Conservation (phyloP, 176 grass and related monocot genomes). For the Ampelocalamus luodianensis region DNA sequence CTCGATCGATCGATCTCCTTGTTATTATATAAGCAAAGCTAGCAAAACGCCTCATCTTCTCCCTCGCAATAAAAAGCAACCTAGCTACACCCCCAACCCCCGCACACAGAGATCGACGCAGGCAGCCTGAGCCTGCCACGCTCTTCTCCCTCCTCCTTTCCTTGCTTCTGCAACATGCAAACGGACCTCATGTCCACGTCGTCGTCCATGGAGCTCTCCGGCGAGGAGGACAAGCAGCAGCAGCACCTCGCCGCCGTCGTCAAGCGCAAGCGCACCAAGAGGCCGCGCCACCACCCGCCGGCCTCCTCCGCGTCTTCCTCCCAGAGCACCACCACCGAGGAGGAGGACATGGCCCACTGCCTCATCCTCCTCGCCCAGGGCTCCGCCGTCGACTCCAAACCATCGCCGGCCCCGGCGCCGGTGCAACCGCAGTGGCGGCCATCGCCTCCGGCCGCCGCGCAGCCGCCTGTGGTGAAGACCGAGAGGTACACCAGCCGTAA, state of each 20-base stretch:
- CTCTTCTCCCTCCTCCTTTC: slow-evolving; percentile 29
- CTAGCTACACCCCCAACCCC: not conserved
- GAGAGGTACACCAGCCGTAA: slow-evolving; percentile 55
- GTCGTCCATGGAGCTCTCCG: slow-evolving; percentile 44
- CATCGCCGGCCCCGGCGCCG: not conserved
- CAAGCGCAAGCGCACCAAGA: slow-evolving; percentile 70
- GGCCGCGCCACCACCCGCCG: slow-evolving; percentile 44
- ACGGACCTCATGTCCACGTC: not conserved
- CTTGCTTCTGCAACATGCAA: slow-evolving; percentile 37
- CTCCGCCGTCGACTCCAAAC: slow-evolving; percentile 35
- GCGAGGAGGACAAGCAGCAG: slow-evolving; percentile 33
- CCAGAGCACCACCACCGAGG: slow-evolving; percentile 69
- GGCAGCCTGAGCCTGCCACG: not conserved
- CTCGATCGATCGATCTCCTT: not conserved
- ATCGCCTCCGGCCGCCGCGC: not conserved
- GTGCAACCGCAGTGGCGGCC: not conserved
- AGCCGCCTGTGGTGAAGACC: not conserved
- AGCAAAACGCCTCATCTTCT: slow-evolving; percentile 32
- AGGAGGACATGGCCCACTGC: slow-evolving; percentile 77
- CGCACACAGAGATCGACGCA: not conserved
- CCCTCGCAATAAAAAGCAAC: slow-evolving; percentile 36
- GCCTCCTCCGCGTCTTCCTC: slow-evolving; percentile 49
- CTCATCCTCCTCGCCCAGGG: slow-evolving; percentile 84
- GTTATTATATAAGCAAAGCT: slow-evolving; percentile 11
- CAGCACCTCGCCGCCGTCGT: slow-evolving; percentile 8